phyloP scores from a whole-genome alignment of 257 asterid genomes.

The Thymus mandschuricus region DNA sequence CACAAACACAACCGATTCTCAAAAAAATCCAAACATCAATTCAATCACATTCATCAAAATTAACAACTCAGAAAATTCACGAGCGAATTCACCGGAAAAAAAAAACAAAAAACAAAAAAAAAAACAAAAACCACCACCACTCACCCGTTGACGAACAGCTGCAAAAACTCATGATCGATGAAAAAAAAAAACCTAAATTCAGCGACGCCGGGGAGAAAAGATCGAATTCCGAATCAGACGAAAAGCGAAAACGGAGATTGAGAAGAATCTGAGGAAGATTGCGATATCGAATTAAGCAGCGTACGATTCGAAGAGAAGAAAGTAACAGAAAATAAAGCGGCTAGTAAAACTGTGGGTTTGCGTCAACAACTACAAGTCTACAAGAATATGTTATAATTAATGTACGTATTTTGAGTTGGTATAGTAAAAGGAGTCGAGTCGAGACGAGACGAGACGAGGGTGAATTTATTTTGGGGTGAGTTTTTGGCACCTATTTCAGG shows the following conservation, averaged over 20 bases:
- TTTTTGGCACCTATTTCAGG: neutral
- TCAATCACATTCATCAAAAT: constrained; percentile 27
- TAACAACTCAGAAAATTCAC: neutral
- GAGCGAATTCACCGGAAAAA: neutral
- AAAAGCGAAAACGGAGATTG: neutral
- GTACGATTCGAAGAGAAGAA: neutral
- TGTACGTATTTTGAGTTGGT: neutral
- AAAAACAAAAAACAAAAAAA: neutral
- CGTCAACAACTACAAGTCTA: no score
- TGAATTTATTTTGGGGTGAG: neutral
- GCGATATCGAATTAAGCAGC: neutral
- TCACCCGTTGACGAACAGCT: constrained; percentile 8
- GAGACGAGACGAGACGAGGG: no score
- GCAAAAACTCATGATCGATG: constrained; percentile 20
- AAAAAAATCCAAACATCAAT: constrained; percentile 24
- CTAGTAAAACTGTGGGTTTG: no score
- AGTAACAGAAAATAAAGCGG: neutral
- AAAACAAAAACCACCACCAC: neutral
- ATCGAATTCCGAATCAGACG: constrained; percentile 9
- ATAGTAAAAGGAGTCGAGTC: neutral
- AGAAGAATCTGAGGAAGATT: constrained; percentile 13
- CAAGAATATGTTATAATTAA: no score
- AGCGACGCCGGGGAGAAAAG: no score
- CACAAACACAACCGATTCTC: constrained; percentile 3
- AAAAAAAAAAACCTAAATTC: neutral